These are phyloP conservation scores for Clavariopsis aquatica DNA, from an alignment of 495 filamentous ascomycete species.

Conservation along the genomic window DNA sequence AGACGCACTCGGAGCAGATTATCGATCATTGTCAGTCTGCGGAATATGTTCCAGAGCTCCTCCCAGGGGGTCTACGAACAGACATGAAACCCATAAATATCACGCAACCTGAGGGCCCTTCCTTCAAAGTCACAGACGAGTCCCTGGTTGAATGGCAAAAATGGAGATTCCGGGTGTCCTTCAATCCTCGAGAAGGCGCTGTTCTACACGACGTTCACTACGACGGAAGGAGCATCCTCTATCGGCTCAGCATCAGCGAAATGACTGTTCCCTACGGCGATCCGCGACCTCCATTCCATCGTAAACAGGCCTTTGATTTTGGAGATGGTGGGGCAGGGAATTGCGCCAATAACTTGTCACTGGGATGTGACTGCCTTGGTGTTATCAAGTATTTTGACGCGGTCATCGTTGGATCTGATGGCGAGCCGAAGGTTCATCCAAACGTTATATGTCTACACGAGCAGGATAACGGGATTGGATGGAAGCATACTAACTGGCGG, in stretches of 20 bases:
- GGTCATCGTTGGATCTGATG: constrained; percentile 33
- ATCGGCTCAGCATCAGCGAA: constrained; percentile 69
- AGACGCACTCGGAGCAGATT: constrained; percentile 48
- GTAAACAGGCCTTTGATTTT: constrained; percentile 45
- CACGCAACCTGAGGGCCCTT: constrained; percentile 42
- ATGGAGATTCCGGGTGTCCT: constrained; percentile 45
- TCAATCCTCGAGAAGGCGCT: constrained; percentile 46
- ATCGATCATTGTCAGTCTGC: constrained; percentile 49
- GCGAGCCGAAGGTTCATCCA: constrained; percentile 30
- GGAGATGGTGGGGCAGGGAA: constrained; percentile 43
- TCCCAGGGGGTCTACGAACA: constrained; percentile 42
- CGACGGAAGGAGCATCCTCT: constrained; percentile 67
- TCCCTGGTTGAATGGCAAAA: constrained; percentile 46
- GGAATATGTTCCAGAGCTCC: constrained; percentile 58
- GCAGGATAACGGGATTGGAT: constrained; percentile 44
- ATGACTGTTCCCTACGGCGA: constrained; percentile 67
- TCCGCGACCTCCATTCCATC: constrained; percentile 41
- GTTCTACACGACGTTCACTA: constrained; percentile 58
- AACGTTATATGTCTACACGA: constrained; percentile 47
- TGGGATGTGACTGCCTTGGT: constrained; percentile 46
- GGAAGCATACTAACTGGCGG: constrained; percentile 44
- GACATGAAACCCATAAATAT: constrained; percentile 40
- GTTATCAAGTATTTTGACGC: constrained; percentile 41
- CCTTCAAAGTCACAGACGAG: constrained; percentile 39
- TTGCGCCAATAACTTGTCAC: constrained; percentile 41